Conservation (phyloP, 805 yeast species). For the Barnettozyma pratensis region DNA sequence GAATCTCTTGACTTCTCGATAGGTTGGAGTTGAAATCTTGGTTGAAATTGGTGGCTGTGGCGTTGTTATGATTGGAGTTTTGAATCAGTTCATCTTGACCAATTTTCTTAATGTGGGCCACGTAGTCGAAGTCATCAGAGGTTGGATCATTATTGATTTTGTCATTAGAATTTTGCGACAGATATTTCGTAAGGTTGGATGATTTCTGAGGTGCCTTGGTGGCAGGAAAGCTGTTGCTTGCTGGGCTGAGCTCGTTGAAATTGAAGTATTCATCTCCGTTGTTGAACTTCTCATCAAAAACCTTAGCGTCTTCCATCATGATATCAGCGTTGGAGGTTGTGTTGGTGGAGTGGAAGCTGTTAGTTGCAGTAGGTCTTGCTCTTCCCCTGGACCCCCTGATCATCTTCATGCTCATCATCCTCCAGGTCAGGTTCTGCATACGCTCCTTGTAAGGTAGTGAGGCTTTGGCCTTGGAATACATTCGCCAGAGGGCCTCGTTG, state of each 20-base stretch:
- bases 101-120: constrained; percentile 56
- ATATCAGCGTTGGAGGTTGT: not conserved
- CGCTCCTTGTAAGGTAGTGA: constrained; percentile 69
- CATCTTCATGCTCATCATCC: constrained; percentile 63
- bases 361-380: not conserved
- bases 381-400: constrained; percentile 6
- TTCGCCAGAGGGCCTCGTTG: constrained; percentile 64
- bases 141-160: constrained; percentile 34
- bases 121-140: constrained; percentile 56
- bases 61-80: not conserved
- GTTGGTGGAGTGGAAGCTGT: not conserved
- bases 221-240: not conserved
- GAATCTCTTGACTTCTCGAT: constrained; percentile 10
- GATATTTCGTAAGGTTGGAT: constrained; percentile 21
- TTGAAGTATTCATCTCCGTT: constrained; percentile 23
- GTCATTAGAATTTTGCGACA: constrained; percentile 9
- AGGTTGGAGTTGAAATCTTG: constrained; percentile 3
- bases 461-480: constrained; percentile 74
- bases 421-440: constrained; percentile 84
- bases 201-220: constrained; percentile 9
- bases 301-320: not conserved
- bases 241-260: constrained; percentile 9
- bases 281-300: constrained; percentile 4
- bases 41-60: not conserved
- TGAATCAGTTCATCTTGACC: constrained; percentile 34